phyloP scores from a whole-genome alignment of 805 yeast species.

The Candida ponderosae region DNA sequence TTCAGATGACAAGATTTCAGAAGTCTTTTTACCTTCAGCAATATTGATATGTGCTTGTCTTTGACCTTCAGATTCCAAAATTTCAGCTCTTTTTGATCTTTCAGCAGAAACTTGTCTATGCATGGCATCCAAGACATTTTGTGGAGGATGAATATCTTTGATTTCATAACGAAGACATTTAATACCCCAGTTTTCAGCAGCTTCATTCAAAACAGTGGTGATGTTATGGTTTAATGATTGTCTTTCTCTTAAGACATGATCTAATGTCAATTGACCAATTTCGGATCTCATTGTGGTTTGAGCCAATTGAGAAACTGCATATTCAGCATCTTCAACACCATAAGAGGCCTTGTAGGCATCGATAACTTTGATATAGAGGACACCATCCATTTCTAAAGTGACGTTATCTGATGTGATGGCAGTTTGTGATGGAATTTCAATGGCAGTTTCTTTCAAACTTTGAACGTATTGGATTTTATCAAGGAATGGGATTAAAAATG shows the following conservation, averaged over 20 bases:
- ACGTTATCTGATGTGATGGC: conserved; percentile 87
- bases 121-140: conserved; percentile 82
- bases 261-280: conserved; percentile 76
- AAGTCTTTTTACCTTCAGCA: conserved; percentile 74
- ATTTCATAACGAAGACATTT: conserved; percentile 79
- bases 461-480: conserved; percentile 79
- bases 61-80: conserved; percentile 78
- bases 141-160: conserved; percentile 83
- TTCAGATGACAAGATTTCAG: conserved; percentile 69
- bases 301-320: conserved; percentile 78
- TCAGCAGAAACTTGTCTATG: conserved; percentile 87
- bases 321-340: conserved; percentile 83
- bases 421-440: conserved; percentile 76
- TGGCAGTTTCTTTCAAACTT: conserved; percentile 75
- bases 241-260: conserved; percentile 71
- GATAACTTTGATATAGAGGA: conserved; percentile 64
- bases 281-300: conserved; percentile 90
- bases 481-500: conserved; percentile 61
- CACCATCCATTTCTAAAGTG: conserved; percentile 78
- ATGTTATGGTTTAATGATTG: conserved; percentile 66
- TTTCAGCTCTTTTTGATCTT: conserved; percentile 80
- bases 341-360: conserved; percentile 84
- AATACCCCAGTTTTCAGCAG: conserved; percentile 82
- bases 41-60: conserved; percentile 73
- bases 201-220: conserved; percentile 74